Evolutionary conservation across 352 stramenopile genomes (phyloP), one percentile per base, ranked within the genome.

Genomic region (Globisporangium viniferum): DNA sequence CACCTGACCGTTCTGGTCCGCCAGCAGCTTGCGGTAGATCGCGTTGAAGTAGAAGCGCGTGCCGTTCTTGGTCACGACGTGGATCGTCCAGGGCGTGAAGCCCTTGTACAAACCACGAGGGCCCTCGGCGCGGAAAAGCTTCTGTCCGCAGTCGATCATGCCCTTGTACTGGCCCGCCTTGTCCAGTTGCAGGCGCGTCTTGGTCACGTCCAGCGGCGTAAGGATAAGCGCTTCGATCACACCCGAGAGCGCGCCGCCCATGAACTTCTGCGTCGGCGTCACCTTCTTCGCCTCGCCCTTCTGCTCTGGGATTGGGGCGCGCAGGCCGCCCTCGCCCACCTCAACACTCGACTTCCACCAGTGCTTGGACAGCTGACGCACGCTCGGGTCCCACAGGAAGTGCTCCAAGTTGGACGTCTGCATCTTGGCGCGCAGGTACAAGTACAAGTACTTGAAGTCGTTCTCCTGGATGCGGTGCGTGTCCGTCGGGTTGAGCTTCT

Each of bases 1-100:
- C 44, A 95, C 85, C 58, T 96, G 87, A 20, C 86, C 87, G 69
- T 96, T 91, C 71, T 84, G 64, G 70, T 94, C 88, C 24, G 81
- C 66, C 5, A 97, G 69, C 63, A 93, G 73, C 63, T 74, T 75
- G 29, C 90, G 89, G 76, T 94, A 94, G 58, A 94, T 82, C 22
- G 88, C 89, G 73, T 94, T 95, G 61, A 93, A 92, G 77, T 93
- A 94, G 73, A 97, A 97, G 6, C 90, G 86, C 77, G 90, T 93
- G 62, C 88, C 90, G 77, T 97, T 96, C 78, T 97, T 97, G 49
- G 89, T 78, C 31, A 95, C 91, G 53, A 95, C 85, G 78, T 97
- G 89, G 57, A 91, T 92, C 2, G 88, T 94, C 86, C 90, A 97
- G 5, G 90, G 90, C 29, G 79, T 91, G 62, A 97, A 93, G 58